These are phyloP conservation scores for Teratosphaeria epicoccoides DNA, from an alignment of 2,329 filamentous ascomycete genomes.

Conservation along the genomic window DNA sequence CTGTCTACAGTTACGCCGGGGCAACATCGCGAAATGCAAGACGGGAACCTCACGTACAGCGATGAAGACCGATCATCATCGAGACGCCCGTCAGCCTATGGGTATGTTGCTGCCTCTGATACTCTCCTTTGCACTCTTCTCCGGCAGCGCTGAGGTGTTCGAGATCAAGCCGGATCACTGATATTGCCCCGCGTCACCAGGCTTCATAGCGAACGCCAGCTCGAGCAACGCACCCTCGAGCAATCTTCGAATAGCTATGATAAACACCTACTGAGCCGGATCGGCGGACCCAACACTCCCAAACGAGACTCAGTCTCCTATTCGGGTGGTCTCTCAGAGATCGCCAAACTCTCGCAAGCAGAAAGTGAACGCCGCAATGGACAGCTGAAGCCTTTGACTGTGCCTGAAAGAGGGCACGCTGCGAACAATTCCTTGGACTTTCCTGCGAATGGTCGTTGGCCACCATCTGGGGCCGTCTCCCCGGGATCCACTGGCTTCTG, in stretches of 20 bases:
- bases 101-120: slow-evolving; percentile 25
- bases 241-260: slow-evolving; percentile 53
- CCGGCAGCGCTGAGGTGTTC: background rate
- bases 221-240: slow-evolving; percentile 47
- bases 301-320: slow-evolving; percentile 31
- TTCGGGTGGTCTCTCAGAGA: slow-evolving; percentile 17
- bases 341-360: slow-evolving; percentile 26
- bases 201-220: slow-evolving; percentile 49
- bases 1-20: slow-evolving; percentile 25
- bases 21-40: slow-evolving; percentile 18
- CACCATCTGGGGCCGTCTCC: slow-evolving; percentile 34
- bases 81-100: slow-evolving; percentile 31
- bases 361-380: slow-evolving; percentile 32
- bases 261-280: slow-evolving; percentile 51
- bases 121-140: background rate
- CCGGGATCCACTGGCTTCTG: slow-evolving; percentile 37
- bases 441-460: slow-evolving; percentile 28
- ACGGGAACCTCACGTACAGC: slow-evolving; percentile 16
- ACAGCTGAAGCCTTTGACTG: slow-evolving; percentile 35
- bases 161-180: background rate
- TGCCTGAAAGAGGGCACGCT: slow-evolving; percentile 33
- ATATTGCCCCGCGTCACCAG: slow-evolving; percentile 24
- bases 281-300: slow-evolving; percentile 45
- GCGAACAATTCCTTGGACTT: slow-evolving; percentile 27
- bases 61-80: slow-evolving; percentile 22